Evolutionary conservation across 2,329 filamentous ascomycete genomes (phyloP).

Genomic region (Trichophyton rubrum): DNA sequence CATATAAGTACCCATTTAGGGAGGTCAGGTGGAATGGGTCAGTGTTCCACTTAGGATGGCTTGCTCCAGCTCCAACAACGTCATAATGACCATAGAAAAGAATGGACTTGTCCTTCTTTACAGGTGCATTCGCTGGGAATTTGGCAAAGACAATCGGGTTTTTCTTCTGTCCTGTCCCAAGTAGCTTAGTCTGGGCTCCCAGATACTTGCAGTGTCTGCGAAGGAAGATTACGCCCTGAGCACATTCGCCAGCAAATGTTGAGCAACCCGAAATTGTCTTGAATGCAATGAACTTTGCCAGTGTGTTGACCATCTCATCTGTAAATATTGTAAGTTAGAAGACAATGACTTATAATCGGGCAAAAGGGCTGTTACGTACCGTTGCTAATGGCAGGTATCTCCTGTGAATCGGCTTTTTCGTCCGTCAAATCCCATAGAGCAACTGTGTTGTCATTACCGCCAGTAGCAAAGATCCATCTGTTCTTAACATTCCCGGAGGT

Average conservation of each 20-base stretch:
- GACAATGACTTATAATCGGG: neutral
- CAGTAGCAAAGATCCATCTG: constrained; percentile 80
- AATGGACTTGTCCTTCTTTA: constrained; percentile 59
- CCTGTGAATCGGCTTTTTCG: constrained; percentile 36
- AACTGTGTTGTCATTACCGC: constrained; percentile 81
- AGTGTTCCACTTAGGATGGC: constrained; percentile 67
- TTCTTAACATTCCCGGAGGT: constrained; percentile 57
- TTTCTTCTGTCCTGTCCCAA: constrained; percentile 65
- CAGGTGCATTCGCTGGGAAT: constrained; percentile 53
- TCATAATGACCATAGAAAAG: constrained; percentile 98
- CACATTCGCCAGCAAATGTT: constrained; percentile 81
- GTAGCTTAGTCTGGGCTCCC: constrained; percentile 76
- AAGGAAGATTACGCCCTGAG: constrained; percentile 80
- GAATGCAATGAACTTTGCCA: constrained; percentile 79
- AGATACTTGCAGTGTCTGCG: constrained; percentile 84
- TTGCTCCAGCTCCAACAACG: constrained; percentile 79
- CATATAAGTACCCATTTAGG: constrained; percentile 84
- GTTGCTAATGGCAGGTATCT: constrained; percentile 43
- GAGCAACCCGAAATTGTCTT: constrained; percentile 81
- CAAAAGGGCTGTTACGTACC: constrained; percentile 26
- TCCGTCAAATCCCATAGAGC: constrained; percentile 73
- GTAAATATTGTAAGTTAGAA: neutral
- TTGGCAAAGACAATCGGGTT: constrained; percentile 91
- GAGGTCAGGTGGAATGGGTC: constrained; percentile 87
- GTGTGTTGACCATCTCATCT: constrained; percentile 54